Percentiles rank a stretch among this genome's conserved stretches.
phyloP scores from a whole-genome alignment of 768 basidiomycete species.

The Termitomyces eurrhizus region DNA sequence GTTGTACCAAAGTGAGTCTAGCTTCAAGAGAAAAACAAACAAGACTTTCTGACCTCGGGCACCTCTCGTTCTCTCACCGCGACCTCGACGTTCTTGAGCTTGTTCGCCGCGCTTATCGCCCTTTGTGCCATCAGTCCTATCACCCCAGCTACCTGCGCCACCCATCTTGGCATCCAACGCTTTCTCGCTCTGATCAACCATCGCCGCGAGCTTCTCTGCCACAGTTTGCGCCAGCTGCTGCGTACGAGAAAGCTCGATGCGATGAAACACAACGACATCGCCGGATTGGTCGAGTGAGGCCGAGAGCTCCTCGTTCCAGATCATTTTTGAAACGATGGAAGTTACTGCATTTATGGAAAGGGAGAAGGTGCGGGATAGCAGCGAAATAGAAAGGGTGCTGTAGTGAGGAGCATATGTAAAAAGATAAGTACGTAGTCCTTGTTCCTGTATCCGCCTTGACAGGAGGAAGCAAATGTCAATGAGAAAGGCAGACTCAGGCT shows the following conservation, averaged over 20 bases:
- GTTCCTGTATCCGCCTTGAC: conserved; percentile 92
- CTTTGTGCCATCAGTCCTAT: conserved; percentile 64
- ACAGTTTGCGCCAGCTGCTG: conserved; percentile 90
- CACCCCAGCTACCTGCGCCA: conserved; percentile 56
- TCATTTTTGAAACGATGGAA: conserved; percentile 96
- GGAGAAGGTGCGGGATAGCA: conserved; percentile 86
- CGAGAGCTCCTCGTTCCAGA: conserved; percentile 93
- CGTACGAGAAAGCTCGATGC: conserved; percentile 80
- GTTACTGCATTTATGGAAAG: conserved; percentile 78
- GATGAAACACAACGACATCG: conserved; percentile 90
- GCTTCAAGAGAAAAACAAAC: neutral
- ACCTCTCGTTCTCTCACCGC: conserved; percentile 65
- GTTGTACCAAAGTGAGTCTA: conserved; percentile 1
- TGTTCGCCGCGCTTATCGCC: conserved; percentile 81
- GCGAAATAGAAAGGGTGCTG: conserved; percentile 81
- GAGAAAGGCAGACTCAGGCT: neutral
- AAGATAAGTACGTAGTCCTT: conserved; percentile 93
- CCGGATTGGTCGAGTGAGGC: conserved; percentile 92
- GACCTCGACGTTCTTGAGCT: conserved; percentile 70
- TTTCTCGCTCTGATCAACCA: conserved; percentile 95
- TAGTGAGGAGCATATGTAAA: conserved; percentile 98
- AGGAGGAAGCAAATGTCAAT: neutral
- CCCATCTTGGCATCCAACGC: conserved; percentile 81
- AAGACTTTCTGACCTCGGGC: conserved; percentile 43
- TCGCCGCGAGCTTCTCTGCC: conserved; percentile 78